These are phyloP conservation scores for Serendipita indica DNA, from an alignment of 768 basidiomycete genomes.

Conservation along the genomic window DNA sequence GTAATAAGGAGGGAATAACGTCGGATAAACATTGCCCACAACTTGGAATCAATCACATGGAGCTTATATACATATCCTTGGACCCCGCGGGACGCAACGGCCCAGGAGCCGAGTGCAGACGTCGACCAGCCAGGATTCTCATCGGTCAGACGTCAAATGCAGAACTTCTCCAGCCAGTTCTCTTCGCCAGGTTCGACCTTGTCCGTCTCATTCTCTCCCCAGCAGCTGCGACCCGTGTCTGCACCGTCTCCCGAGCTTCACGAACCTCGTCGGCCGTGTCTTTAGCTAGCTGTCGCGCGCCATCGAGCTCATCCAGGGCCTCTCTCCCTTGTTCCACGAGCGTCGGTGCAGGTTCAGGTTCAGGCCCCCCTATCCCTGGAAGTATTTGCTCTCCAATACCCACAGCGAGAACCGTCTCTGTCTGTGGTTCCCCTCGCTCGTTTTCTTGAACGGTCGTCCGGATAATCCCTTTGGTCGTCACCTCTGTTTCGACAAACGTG, in stretches of 20 bases:
- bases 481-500: constrained; percentile 12
- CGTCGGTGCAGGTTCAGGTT: constrained; percentile 5
- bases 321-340: neutral
- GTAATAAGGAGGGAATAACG: neutral
- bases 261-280: constrained; percentile 12
- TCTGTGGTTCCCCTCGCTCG: neutral
- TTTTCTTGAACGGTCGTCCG: constrained; percentile 16
- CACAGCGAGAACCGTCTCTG: constrained; percentile 18
- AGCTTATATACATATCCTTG: neutral
- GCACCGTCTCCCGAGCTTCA: constrained; percentile 11
- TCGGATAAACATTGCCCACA: neutral
- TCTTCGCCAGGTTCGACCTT: constrained; percentile 9
- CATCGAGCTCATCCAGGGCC: neutral
- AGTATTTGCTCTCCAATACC: constrained; percentile 21
- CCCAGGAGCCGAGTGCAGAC: neutral
- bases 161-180: constrained; percentile 32
- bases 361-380: constrained; percentile 18
- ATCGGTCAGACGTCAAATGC: constrained; percentile 32
- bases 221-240: constrained; percentile 10
- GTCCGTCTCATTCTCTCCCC: constrained; percentile 6
- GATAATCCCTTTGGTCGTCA: constrained; percentile 18
- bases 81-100: neutral
- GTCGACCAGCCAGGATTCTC: neutral
- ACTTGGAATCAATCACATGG: neutral
- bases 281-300: neutral